phyloP scores from a whole-genome alignment of 2,329 filamentous ascomycete species.

The Aspergillus sp. region DNA sequence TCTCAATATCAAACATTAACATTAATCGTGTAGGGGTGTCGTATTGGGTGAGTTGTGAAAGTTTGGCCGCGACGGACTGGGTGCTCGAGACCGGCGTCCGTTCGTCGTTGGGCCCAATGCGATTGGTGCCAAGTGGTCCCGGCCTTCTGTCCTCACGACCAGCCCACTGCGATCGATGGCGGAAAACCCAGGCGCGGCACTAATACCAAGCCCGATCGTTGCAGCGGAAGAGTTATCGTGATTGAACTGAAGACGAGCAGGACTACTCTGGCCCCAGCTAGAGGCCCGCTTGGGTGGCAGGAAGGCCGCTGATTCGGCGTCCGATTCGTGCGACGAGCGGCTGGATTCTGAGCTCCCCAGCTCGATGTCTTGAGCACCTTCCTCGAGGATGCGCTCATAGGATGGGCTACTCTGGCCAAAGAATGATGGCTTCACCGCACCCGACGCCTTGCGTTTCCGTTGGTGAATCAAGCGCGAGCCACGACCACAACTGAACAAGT shows the following conservation, averaged over 20 bases:
- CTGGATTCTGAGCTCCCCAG: conserved; percentile 63
- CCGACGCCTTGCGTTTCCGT: conserved; percentile 63
- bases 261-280: conserved; percentile 32
- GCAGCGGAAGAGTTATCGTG: conserved; percentile 42
- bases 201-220: conserved; percentile 38
- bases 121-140: conserved; percentile 68
- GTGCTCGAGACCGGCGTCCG: conserved; percentile 44
- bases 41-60: conserved; percentile 37
- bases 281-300: conserved; percentile 52
- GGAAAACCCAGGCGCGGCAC: conserved; percentile 31
- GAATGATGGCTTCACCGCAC: conserved; percentile 45
- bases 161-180: conserved; percentile 67
- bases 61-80: conserved; percentile 49
- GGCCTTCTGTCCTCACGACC: conserved; percentile 78
- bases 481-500: conserved; percentile 30
- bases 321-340: conserved; percentile 59
- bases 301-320: conserved; percentile 52
- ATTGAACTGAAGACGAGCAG: conserved; percentile 37
- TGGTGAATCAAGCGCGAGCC: conserved; percentile 32
- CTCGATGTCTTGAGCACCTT: conserved; percentile 75
- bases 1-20: conserved; percentile 14
- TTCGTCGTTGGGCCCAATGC: conserved; percentile 51
- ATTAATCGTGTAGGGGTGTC: conserved; percentile 38
- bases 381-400: conserved; percentile 85
- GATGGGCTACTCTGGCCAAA: conserved; percentile 41